phyloP scores from a whole-genome alignment of 2,329 filamentous ascomycete genomes.

The Helotiales sp. region DNA sequence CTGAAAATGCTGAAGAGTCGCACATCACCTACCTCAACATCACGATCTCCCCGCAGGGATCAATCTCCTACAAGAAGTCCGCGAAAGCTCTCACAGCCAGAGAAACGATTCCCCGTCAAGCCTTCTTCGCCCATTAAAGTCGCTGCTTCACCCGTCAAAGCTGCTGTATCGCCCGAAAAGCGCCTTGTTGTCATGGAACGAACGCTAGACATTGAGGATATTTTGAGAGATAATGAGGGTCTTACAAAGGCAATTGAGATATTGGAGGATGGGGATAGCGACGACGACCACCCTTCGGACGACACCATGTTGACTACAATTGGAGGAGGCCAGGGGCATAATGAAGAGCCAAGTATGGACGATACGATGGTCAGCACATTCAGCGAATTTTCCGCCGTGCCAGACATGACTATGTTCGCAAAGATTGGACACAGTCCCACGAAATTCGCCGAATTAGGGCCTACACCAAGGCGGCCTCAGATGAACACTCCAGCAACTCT shows the following conservation, averaged over 20 bases:
- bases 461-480: slow-evolving; percentile 43
- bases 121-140: slow-evolving; percentile 44
- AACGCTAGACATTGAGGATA: slow-evolving; percentile 52
- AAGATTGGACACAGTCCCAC: slow-evolving; percentile 70
- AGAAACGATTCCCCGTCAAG: slow-evolving; percentile 66
- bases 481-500: slow-evolving; percentile 40
- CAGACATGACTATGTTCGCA: slow-evolving; percentile 84
- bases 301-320: slow-evolving; percentile 39
- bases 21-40: slow-evolving; percentile 27
- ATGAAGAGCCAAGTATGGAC: slow-evolving; percentile 44
- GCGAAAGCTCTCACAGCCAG: slow-evolving; percentile 54
- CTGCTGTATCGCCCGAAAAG: slow-evolving; percentile 44
- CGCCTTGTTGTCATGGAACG: slow-evolving; percentile 31
- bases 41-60: slow-evolving; percentile 31
- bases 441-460: slow-evolving; percentile 52
- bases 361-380: slow-evolving; percentile 51
- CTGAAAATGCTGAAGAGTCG: slow-evolving; percentile 42
- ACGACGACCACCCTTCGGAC: slow-evolving; percentile 38
- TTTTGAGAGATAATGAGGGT: slow-evolving; percentile 59
- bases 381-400: slow-evolving; percentile 87
- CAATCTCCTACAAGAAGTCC: slow-evolving; percentile 46
- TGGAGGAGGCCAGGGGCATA: slow-evolving; percentile 43
- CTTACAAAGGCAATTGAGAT: slow-evolving; percentile 65
- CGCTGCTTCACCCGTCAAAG: neutral
- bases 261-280: slow-evolving; percentile 57